Conservation (phyloP, 2,329 filamentous ascomycete genomes). For the Moelleriella libera region DNA sequence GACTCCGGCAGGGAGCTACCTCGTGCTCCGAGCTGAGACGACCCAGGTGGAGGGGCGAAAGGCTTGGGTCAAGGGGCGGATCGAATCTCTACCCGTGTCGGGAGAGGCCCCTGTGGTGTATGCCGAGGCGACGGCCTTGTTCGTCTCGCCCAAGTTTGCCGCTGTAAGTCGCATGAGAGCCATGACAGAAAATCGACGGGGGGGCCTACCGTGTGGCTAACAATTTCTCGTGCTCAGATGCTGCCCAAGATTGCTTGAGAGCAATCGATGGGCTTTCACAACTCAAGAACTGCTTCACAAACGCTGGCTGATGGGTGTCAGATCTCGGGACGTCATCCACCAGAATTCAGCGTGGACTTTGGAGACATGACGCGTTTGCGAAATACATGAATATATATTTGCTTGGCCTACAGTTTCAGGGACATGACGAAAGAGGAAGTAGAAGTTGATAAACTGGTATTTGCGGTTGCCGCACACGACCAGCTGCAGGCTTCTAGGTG, state of each 20-base stretch:
- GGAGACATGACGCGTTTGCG: too few relatives aligned
- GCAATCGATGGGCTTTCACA: background rate
- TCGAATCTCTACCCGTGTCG: slow-evolving; percentile 59
- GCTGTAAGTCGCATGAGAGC: slow-evolving; percentile 36
- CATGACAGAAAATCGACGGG: background rate
- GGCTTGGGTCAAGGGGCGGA: slow-evolving; percentile 79
- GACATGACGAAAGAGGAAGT: too few relatives aligned
- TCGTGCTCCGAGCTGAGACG: slow-evolving; percentile 68
- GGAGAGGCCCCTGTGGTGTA: slow-evolving; percentile 52
- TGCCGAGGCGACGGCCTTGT: slow-evolving; percentile 74
- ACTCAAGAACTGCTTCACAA: too few relatives aligned
- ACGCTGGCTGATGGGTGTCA: too few relatives aligned
- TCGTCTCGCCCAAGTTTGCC: slow-evolving; percentile 77
- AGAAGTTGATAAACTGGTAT: too few relatives aligned
- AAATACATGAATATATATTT: too few relatives aligned
- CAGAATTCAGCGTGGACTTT: too few relatives aligned
- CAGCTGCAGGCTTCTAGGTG: too few relatives aligned
- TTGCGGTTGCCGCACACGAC: too few relatives aligned
- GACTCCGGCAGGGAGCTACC: slow-evolving; percentile 57
- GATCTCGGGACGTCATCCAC: too few relatives aligned
- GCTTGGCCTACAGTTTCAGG: too few relatives aligned
- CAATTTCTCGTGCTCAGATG: slow-evolving; percentile 4
- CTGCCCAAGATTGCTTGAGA: slow-evolving; percentile 7
- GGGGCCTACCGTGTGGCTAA: background rate
- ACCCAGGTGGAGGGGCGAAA: slow-evolving; percentile 83